These are phyloP conservation scores for Cladophialophora yegresii DNA, from an alignment of 2,329 filamentous ascomycete species.

Conservation along the genomic window DNA sequence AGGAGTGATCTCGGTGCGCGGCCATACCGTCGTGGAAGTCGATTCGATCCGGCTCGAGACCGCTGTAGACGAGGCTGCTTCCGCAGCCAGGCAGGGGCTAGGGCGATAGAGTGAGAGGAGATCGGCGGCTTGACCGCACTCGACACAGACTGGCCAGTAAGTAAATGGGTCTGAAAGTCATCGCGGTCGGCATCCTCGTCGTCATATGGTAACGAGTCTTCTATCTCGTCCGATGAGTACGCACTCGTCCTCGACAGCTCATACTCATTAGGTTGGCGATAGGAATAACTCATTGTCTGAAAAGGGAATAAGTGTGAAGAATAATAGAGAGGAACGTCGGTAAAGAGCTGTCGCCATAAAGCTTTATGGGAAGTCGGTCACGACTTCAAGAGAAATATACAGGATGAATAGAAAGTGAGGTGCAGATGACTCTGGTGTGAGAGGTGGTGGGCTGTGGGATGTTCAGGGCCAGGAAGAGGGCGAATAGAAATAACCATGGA, in stretches of 20 bases:
- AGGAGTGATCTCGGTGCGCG: slow-evolving; percentile 25
- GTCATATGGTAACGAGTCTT: slow-evolving; percentile 15
- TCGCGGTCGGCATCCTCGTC: slow-evolving; percentile 19
- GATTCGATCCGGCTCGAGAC: slow-evolving; percentile 15
- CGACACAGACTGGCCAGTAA: slow-evolving; percentile 15
- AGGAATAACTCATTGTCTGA: slow-evolving; percentile 24
- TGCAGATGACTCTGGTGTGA: not conserved
- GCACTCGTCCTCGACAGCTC: slow-evolving; percentile 29
- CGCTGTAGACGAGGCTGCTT: slow-evolving; percentile 20
- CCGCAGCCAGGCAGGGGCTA: slow-evolving; percentile 29
- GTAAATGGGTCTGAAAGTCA: slow-evolving; percentile 24
- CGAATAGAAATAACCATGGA: slow-evolving; percentile 9
- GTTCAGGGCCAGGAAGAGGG: slow-evolving; percentile 9
- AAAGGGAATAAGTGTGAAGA: slow-evolving; percentile 13
- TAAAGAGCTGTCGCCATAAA: slow-evolving; percentile 23
- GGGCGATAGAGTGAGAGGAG: slow-evolving; percentile 15
- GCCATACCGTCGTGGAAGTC: slow-evolving; percentile 15
- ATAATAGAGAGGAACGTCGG: slow-evolving; percentile 1
- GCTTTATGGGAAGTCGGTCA: slow-evolving; percentile 7
- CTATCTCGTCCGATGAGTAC: slow-evolving; percentile 19
- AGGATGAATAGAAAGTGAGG: not conserved
- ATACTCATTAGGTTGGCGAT: slow-evolving; percentile 25
- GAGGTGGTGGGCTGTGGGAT: slow-evolving; percentile 15
- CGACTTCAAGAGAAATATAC: slow-evolving; percentile 3
- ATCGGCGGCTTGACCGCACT: slow-evolving; percentile 12